Evolutionary conservation across 352 stramenopile genomes (phyloP).

Genomic region (Globisporangium perplexum): DNA sequence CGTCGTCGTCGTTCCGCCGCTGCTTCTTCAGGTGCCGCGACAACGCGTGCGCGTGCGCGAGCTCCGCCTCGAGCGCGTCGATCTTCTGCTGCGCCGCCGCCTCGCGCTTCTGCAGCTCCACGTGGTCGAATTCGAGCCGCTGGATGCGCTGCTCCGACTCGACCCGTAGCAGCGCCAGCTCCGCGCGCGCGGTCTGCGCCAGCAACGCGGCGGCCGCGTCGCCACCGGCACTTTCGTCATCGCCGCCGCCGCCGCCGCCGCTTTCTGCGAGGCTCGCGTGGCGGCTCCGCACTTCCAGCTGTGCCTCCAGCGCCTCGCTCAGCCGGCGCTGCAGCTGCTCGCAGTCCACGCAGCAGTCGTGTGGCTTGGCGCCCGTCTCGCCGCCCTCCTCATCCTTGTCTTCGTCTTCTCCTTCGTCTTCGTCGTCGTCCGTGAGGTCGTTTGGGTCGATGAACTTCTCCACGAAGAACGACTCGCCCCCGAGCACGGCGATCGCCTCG

Average conservation of each 20-base stretch:
- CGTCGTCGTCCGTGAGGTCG: slow-evolving; percentile 22
- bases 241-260: too few relatives aligned
- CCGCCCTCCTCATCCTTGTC: slow-evolving; percentile 4
- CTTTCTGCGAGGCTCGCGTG: background rate
- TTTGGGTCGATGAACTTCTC: slow-evolving; percentile 12
- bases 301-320: background rate
- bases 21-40: slow-evolving; percentile 1
- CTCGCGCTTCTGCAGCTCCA: slow-evolving; percentile 6
- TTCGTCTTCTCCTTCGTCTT: slow-evolving; percentile 8
- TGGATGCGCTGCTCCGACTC: slow-evolving; percentile 28
- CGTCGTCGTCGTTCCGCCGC: background rate
- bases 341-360: background rate
- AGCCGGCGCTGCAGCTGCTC: slow-evolving; percentile 1
- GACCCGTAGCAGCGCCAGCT: background rate
- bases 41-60: slow-evolving; percentile 5
- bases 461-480: slow-evolving; percentile 14
- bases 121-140: slow-evolving; percentile 21
- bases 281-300: background rate
- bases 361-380: slow-evolving; percentile 15
- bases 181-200: background rate
- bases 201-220: background rate
- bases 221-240: background rate
- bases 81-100: slow-evolving; percentile 4
- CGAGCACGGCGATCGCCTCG: slow-evolving; percentile 9
- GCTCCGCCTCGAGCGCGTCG: background rate